A percentile compares a stretch with the other conserved stretches of the same genome.
Evolutionary conservation across 768 basidiomycete species (phyloP).

Genomic region (Suillus paluster): DNA sequence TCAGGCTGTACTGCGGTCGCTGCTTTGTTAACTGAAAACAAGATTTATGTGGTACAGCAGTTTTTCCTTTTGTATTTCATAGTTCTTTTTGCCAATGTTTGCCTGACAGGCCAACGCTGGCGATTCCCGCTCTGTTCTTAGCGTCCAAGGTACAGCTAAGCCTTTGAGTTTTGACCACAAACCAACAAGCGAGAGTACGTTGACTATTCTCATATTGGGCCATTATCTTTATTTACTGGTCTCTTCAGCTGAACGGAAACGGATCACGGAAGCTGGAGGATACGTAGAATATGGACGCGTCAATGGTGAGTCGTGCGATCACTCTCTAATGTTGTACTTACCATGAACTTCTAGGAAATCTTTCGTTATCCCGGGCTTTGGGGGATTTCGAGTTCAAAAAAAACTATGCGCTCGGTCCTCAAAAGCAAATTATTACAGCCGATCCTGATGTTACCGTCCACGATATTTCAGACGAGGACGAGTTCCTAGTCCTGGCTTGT

Average conservation of each 20-base stretch:
- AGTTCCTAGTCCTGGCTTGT: slow-evolving; percentile 96
- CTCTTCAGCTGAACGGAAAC: slow-evolving; percentile 72
- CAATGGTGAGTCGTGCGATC: slow-evolving; percentile 65
- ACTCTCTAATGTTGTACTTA: slow-evolving; percentile 2
- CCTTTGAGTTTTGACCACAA: slow-evolving; percentile 95
- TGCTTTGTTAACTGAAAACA: slow-evolving; percentile 79
- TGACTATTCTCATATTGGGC: slow-evolving; percentile 1
- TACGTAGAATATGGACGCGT: slow-evolving; percentile 97
- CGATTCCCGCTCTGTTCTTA: slow-evolving; percentile 91
- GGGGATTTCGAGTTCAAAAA: slow-evolving; percentile 99
- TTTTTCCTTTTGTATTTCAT: slow-evolving; percentile 13
- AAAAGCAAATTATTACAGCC: slow-evolving; percentile 93
- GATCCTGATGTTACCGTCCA: slow-evolving; percentile 91
- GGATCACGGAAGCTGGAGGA: slow-evolving; percentile 90
- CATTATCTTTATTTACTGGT: slow-evolving; percentile 11
- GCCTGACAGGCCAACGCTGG: slow-evolving; percentile 89
- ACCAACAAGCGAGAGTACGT: slow-evolving; percentile 81
- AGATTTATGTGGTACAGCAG: slow-evolving; percentile 75
- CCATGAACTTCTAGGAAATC: slow-evolving; percentile 66
- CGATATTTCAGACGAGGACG: slow-evolving; percentile 84
- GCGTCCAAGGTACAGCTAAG: slow-evolving; percentile 83
- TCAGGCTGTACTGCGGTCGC: slow-evolving; percentile 97
- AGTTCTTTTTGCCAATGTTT: slow-evolving; percentile 8
- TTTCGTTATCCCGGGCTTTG: slow-evolving; percentile 91
- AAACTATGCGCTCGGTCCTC: slow-evolving; percentile 77